These are phyloP conservation scores for Cenchrus americanus DNA, from an alignment of 176 grass and related monocot genomes.

Conservation along the genomic window DNA sequence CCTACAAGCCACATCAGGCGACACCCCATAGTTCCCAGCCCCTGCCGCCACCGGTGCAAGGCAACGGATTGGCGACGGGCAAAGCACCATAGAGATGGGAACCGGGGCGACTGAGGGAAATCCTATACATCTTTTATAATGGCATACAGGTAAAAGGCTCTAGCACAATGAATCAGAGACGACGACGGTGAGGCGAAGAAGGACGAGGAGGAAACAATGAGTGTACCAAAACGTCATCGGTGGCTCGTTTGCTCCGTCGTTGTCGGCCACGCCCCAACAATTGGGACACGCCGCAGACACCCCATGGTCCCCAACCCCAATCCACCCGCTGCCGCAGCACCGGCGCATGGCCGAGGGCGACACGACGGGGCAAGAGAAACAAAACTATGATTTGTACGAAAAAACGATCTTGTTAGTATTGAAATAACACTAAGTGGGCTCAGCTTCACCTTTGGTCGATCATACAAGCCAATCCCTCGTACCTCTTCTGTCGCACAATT, in stretches of 20 bases:
- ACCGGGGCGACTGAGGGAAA: not conserved
- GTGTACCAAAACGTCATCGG: conserved; percentile 3
- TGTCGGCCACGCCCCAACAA: not conserved
- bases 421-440: no score
- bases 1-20: not conserved
- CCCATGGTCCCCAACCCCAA: conserved; percentile 26
- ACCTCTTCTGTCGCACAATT: no score
- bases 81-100: not conserved
- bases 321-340: not conserved
- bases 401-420: no score
- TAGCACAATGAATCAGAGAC: no score
- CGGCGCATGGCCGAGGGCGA: not conserved
- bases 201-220: not conserved
- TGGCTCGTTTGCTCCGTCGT: conserved; percentile 31
- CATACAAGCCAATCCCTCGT: no score
- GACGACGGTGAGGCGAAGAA: no score
- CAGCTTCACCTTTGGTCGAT: no score
- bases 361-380: no score
- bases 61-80: not conserved
- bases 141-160: no score
- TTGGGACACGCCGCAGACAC: not conserved
- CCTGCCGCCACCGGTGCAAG: not conserved
- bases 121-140: no score
- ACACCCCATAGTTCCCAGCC: conserved; percentile 28
- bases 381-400: no score